phyloP scores from a whole-genome alignment of 352 stramenopile genomes.

The Blastocystis sp. region DNA sequence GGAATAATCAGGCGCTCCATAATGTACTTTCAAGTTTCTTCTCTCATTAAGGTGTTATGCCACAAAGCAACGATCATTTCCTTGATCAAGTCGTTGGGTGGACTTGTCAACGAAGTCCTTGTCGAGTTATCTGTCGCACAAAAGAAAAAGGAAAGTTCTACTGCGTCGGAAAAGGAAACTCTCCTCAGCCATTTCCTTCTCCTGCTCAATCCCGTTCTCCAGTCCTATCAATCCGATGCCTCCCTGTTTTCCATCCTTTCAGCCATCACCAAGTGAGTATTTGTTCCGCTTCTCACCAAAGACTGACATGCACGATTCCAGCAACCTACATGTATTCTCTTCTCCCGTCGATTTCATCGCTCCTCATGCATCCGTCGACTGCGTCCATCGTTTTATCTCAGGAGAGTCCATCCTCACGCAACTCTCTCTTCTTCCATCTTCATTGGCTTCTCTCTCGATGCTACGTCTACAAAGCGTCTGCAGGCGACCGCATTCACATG shows the following conservation, averaged over 20 bases:
- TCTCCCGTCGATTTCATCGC: background rate
- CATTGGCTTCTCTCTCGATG: constrained; percentile 4
- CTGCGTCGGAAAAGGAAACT: background rate
- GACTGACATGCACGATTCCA: background rate
- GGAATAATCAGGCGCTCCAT: background rate
- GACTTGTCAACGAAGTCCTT: background rate
- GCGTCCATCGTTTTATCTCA: too few relatives aligned
- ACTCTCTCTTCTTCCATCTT: background rate
- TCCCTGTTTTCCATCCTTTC: background rate
- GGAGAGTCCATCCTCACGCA: too few relatives aligned
- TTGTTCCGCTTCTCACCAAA: background rate
- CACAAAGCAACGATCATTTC: background rate
- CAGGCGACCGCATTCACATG: background rate
- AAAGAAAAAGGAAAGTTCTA: background rate
- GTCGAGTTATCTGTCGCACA: background rate
- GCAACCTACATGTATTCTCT: background rate
- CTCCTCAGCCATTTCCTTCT: background rate
- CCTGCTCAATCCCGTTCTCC: background rate
- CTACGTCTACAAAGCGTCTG: background rate
- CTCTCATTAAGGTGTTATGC: background rate
- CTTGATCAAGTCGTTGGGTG: background rate
- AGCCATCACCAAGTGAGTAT: background rate
- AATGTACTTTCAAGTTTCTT: background rate
- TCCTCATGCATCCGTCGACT: background rate
- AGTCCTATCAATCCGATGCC: background rate